Conservation (phyloP, 805 yeast species). For the Vanderwaltozyma tropicalis region DNA sequence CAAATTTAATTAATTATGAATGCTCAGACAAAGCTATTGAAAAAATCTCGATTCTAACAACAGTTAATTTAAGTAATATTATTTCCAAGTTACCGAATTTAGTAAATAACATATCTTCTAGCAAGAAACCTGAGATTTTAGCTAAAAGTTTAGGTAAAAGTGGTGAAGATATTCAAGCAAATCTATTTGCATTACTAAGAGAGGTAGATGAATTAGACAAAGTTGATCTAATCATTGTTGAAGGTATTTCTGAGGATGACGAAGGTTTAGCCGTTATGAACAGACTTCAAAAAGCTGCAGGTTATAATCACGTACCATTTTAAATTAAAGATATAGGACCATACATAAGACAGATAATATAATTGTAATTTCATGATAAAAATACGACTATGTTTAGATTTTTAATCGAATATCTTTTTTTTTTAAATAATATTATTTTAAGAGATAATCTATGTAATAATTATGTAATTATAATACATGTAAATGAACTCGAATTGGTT, state of each 20-base stretch:
- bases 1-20: slow-evolving; percentile 13
- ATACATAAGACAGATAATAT: no score
- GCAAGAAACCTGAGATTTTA: slow-evolving; percentile 4
- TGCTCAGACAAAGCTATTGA: slow-evolving; percentile 8
- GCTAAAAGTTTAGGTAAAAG: slow-evolving; percentile 33
- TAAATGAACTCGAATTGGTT: no score
- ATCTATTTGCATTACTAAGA: slow-evolving; percentile 62
- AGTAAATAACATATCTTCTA: neutral
- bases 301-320: slow-evolving; percentile 4
- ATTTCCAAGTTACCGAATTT: neutral
- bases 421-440: no score
- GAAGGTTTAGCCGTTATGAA: slow-evolving; percentile 96
- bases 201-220: slow-evolving; percentile 55
- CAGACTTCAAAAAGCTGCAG: slow-evolving; percentile 31
- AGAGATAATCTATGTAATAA: no score
- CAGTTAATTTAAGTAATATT: slow-evolving; percentile 23
- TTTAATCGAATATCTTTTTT: no score
- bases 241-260: slow-evolving; percentile 61
- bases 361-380: no score
- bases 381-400: no score
- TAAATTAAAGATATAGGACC: no score
- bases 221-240: slow-evolving; percentile 70
- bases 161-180: slow-evolving; percentile 55
- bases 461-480: no score
- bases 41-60: slow-evolving; percentile 44